Evolutionary conservation across 2,329 filamentous ascomycete species (phyloP), one percentile per base, ranked within the genome.

Genomic region (Didymella segeticola): DNA sequence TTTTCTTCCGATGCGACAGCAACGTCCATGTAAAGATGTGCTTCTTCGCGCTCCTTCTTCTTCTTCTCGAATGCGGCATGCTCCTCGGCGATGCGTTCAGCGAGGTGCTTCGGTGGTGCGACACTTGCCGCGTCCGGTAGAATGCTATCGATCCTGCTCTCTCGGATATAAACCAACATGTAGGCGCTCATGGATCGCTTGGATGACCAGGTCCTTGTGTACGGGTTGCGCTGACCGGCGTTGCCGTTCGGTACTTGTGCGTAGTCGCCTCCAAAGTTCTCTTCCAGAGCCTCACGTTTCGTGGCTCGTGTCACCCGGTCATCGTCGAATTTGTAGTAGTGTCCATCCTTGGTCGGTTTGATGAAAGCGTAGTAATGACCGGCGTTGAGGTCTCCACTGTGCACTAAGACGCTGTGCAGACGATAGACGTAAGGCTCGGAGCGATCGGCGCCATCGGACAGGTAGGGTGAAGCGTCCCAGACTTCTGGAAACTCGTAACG

Each of bases 361-460:
- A 99, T 79, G 76, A 96, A 99, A 1, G 95, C 95, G 71, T 99
- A 99, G 77, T 99, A 99, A 76, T 99, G 95, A 3, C 95, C 95
- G 10, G 96, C 93, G 74, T 99, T 97, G 50, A 98, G 83, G 70
- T 98, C 95, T 57, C 95, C 95, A 64, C 91, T 97, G 76, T 99
- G 95, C 6, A 99, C 95, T 37, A 99, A 82, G 19, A 99, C 95
- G 56, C 95, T 92, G 67, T 99, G 93, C 17, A 99, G 80, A 73
- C 96, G 90, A 76, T 99, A 99, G 36, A 86, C 83, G 86, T 93
- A 98, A 1, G 93, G 81, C 71, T 98, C 92, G 1, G 91, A 95
- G 71, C 82, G 89, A 72, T 97, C 93, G 22, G 91, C 91, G 56
- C 91, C 88, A 20, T 91, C 88, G 11, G 91, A 89, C 17, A 99